phyloP scores from a whole-genome alignment of 169 alveolate genomes.

The Plasmodium ovale region DNA sequence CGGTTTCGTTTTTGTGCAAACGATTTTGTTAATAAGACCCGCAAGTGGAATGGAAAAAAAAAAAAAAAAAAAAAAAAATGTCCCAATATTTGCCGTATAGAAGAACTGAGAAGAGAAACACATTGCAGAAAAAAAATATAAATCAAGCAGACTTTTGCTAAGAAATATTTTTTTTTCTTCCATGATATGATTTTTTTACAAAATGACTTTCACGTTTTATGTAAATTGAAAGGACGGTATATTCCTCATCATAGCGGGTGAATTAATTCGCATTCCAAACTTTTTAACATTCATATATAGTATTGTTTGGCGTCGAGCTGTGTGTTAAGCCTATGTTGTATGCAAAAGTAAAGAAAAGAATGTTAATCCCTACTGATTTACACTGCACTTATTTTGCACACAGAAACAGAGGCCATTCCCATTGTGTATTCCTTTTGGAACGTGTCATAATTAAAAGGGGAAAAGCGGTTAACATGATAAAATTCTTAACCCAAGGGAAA shows the following conservation, averaged over 20 bases:
- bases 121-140: too few species aligned
- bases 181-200: too few species aligned
- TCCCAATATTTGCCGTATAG: too few species aligned
- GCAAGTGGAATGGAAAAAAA: too few species aligned
- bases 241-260: not conserved
- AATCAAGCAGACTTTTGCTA: too few species aligned
- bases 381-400: constrained; percentile 72
- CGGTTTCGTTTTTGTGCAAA: too few species aligned
- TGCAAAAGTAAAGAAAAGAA: not conserved
- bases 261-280: not conserved
- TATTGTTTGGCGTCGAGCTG: not conserved
- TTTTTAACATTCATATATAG: not conserved
- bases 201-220: too few species aligned
- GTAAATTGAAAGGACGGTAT: not conserved
- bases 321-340: not conserved
- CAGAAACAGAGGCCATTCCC: not conserved
- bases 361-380: not conserved
- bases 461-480: not conserved
- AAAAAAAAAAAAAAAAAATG: too few species aligned
- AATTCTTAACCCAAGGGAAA: constrained; percentile 6
- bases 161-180: too few species aligned
- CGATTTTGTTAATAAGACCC: too few species aligned
- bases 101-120: too few species aligned
- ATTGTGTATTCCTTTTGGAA: not conserved
- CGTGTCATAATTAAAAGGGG: constrained; percentile 13